These are phyloP conservation scores for Kwoniella bestiolae DNA, from an alignment of 768 basidiomycete genomes.

Conservation along the genomic window DNA sequence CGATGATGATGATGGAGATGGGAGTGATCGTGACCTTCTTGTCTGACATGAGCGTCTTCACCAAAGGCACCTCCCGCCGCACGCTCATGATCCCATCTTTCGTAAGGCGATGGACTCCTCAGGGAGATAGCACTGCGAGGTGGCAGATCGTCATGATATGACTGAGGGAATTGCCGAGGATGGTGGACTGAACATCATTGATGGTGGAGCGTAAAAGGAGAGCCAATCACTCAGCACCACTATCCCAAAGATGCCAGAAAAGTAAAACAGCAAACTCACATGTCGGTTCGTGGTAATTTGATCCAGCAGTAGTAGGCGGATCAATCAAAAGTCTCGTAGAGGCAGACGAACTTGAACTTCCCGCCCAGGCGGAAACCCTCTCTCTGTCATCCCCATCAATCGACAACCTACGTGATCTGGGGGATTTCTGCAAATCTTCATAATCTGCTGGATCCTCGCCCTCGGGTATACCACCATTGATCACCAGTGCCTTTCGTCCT, in stretches of 20 bases:
- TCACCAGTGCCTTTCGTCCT: slow-evolving; percentile 11
- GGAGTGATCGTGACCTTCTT: not conserved
- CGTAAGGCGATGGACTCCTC: slow-evolving; percentile 7
- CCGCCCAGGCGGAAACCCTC: slow-evolving; percentile 19
- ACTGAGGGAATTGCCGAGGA: not conserved
- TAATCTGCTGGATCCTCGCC: slow-evolving; percentile 30
- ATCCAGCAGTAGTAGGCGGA: not conserved
- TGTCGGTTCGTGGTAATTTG: slow-evolving; percentile 6
- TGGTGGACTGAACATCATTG: slow-evolving; percentile 11
- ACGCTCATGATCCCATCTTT: not conserved
- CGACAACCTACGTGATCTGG: slow-evolving; percentile 18
- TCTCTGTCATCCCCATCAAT: slow-evolving; percentile 18
- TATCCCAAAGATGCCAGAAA: too few species aligned
- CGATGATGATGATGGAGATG: slow-evolving; percentile 1
- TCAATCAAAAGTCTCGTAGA: slow-evolving; percentile 12
- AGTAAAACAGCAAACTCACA: not conserved
- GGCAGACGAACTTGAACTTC: slow-evolving; percentile 1
- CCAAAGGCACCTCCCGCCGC: not conserved
- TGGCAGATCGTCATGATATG: not conserved
- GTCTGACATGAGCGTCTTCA: not conserved
- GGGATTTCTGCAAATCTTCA: slow-evolving; percentile 27
- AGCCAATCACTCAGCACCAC: not conserved
- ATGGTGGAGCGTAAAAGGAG: not conserved
- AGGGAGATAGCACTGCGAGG: not conserved
- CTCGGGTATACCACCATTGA: slow-evolving; percentile 28